Evolutionary conservation across 768 basidiomycete species (phyloP).

Genomic region (Tricholoma terreum): DNA sequence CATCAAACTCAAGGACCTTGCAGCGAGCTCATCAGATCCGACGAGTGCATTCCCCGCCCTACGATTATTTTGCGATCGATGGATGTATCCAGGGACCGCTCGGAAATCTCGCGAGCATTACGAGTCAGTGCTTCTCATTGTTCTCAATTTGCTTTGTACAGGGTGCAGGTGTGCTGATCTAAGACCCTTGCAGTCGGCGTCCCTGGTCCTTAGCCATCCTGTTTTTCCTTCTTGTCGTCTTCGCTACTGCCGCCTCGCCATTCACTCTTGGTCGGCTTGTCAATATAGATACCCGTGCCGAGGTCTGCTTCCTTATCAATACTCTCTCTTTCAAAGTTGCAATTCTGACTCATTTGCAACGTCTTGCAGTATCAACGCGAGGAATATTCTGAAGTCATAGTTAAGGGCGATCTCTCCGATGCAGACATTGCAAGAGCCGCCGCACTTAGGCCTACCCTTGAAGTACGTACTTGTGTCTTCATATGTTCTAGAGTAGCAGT

Average conservation of each 20-base stretch:
- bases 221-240: conserved; percentile 33
- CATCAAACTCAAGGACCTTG: conserved; percentile 35
- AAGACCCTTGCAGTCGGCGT: conserved; percentile 23
- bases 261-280: conserved; percentile 39
- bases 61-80: conserved; percentile 33
- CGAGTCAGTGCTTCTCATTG: conserved; percentile 40
- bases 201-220: conserved; percentile 37
- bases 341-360: neutral
- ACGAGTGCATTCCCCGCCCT: conserved; percentile 28
- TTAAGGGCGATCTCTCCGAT: conserved; percentile 33
- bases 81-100: conserved; percentile 30
- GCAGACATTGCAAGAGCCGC: conserved; percentile 31
- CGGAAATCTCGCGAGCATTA: conserved; percentile 28
- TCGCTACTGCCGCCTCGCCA: conserved; percentile 24
- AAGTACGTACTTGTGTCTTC: conserved; percentile 16
- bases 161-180: conserved; percentile 1
- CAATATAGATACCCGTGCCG: conserved; percentile 24
- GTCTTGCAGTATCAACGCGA: conserved; percentile 28
- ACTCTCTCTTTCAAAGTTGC: neutral
- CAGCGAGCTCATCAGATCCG: conserved; percentile 27
- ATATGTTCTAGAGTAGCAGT: neutral
- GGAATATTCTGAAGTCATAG: conserved; percentile 32
- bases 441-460: conserved; percentile 23
- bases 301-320: neutral
- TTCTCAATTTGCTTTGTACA: neutral